Base-by-base conservation (phyloP, 2,329 filamentous ascomycete genomes). In the Ambrosiella xylebori region DNA sequence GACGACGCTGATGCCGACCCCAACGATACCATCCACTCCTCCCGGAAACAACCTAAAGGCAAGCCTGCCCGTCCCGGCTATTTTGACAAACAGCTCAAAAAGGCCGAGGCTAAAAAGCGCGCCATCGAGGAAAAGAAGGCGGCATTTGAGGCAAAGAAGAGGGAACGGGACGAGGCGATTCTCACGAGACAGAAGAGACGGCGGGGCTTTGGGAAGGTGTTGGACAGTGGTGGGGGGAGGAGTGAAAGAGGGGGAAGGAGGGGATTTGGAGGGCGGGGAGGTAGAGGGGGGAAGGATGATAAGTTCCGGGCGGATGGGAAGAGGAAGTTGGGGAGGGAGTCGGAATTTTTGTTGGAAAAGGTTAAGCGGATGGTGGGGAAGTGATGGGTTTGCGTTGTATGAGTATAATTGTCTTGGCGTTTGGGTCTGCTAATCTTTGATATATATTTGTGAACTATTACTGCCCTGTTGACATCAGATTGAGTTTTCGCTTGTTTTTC, bases 281-380 rank as follows among this genome's bases (percentile, higher is more conserved):
- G 41, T 6, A 7, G 13, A 8, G 52, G 52, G 11, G 52, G 52
- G 38, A 38, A 12, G 27, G 51, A 47, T 54, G 40, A 54, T 15
- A 40, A 39, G 19, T 27, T 54, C 13, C 38, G 49, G 19, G 68
- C 73, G 64, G 78, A 82, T 65, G 85, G 85, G 7, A 80, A 84
- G 71, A 74, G 81, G 66, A 87, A 85, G 70, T 67, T 93, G 50
- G 86, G 87, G 1, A 75, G 85, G 58, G 86, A 90, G 72, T 86
- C 86, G 64, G 78, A 76, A 44, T 76, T 87, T 39, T 65, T 93
- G 64, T 70, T 91, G 55, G 82, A 85, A 65, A 84, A 80, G 68
- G 81, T 88, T 36, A 80, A 82, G 71, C 79, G 76, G 65, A 72
- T 89, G 68, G 77, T 88, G 62, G 76, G 73, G 1, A 63, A 68